Percentiles rank a stretch among this genome's conserved stretches.
phyloP scores from a whole-genome alignment of 208 protist genomes.

The Leishmania braziliensis region DNA sequence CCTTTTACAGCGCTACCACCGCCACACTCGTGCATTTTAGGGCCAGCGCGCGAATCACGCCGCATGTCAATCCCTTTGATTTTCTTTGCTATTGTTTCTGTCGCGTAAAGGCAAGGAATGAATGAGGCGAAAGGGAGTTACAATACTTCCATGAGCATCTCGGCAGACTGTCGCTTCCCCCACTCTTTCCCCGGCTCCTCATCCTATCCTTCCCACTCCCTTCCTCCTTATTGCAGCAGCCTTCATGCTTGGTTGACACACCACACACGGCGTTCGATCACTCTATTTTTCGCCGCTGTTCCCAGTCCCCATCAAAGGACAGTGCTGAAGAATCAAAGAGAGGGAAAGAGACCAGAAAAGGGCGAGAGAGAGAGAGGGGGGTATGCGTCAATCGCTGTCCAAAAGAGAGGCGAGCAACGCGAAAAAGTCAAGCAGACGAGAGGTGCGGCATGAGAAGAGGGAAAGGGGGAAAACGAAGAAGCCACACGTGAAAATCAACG shows the following conservation, averaged over 20 bases:
- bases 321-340: conserved; percentile 13
- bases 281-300: too few relatives aligned
- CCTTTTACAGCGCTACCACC: not conserved
- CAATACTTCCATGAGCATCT: not conserved
- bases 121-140: not conserved
- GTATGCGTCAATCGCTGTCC: not conserved
- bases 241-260: not conserved
- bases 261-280: too few relatives aligned
- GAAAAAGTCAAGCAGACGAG: conserved; percentile 19
- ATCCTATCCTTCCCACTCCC: not conserved
- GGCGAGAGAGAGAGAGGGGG: conserved; percentile 2
- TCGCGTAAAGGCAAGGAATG: too few relatives aligned
- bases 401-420: conserved; percentile 6
- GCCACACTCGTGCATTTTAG: not conserved
- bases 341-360: conserved; percentile 8
- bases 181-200: not conserved
- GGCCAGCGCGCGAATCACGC: not conserved
- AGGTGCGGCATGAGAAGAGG: conserved; percentile 1
- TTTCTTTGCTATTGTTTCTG: not conserved
- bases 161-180: not conserved
- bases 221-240: not conserved
- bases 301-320: too few relatives aligned
- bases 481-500: not conserved
- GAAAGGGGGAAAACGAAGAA: conserved; percentile 4
- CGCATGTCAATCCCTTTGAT: not conserved